Percentiles rank a stretch among this genome's conserved stretches.
Conservation (phyloP, 495 filamentous ascomycete species). For the Penicillium alfredii region DNA sequence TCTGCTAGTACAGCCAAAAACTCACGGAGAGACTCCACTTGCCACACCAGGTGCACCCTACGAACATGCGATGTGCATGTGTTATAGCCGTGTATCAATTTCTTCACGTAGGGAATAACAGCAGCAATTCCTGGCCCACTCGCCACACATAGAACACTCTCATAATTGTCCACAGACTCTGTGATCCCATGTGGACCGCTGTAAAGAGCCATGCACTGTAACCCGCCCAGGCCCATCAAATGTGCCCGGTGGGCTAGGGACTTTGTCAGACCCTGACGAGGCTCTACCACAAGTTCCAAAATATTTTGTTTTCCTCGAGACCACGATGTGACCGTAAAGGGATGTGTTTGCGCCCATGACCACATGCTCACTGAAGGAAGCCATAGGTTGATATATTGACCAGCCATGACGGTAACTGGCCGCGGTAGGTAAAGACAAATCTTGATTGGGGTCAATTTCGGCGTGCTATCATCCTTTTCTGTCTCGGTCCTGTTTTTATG, state of each 20-base stretch:
- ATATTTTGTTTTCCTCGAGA: slow-evolving; percentile 16
- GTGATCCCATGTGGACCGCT: slow-evolving; percentile 24
- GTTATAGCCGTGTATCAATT: slow-evolving; percentile 28
- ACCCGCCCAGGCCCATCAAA: neutral
- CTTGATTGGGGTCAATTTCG: slow-evolving; percentile 12
- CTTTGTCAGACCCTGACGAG: slow-evolving; percentile 11
- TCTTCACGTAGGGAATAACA: slow-evolving; percentile 25
- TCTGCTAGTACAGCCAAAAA: neutral
- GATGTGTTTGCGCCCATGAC: slow-evolving; percentile 32
- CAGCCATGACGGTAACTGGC: slow-evolving; percentile 25
- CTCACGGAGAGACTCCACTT: slow-evolving; percentile 11
- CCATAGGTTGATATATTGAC: slow-evolving; percentile 38
- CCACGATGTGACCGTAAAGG: slow-evolving; percentile 36
- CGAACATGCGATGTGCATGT: slow-evolving; percentile 15
- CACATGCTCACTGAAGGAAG: slow-evolving; percentile 27
- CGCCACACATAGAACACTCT: slow-evolving; percentile 25
- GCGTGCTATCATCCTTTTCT: slow-evolving; percentile 7
- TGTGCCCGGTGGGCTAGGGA: slow-evolving; percentile 6
- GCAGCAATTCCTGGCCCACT: slow-evolving; percentile 20
- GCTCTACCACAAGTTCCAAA: slow-evolving; percentile 25
- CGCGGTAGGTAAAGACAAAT: slow-evolving; percentile 19
- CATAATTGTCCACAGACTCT: slow-evolving; percentile 19
- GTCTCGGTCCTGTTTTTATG: slow-evolving; percentile 6
- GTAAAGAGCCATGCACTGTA: slow-evolving; percentile 18
- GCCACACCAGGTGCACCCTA: slow-evolving; percentile 30